Conservation (phyloP, 768 basidiomycete genomes). For the Pleurotus citrinopileatus region DNA sequence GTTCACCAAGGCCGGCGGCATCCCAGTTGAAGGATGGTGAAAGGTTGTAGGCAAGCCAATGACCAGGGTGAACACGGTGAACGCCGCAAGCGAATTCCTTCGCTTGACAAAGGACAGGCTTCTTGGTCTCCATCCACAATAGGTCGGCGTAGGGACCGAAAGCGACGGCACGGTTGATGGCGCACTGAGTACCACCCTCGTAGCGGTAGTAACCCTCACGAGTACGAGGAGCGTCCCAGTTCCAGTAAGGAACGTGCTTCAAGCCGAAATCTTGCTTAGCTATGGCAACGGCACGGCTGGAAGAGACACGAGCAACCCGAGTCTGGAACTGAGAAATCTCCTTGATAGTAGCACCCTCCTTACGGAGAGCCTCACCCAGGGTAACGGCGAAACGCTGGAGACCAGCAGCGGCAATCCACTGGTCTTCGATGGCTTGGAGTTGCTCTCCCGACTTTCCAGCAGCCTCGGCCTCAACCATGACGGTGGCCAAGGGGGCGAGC, state of each 20-base stretch:
- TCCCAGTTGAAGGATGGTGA: constrained; percentile 95
- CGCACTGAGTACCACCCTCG: constrained; percentile 94
- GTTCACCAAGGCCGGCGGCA: constrained; percentile 82
- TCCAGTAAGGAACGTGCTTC: constrained; percentile 77
- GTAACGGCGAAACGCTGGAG: constrained; percentile 76
- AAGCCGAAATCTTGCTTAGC: constrained; percentile 81
- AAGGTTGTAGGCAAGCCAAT: constrained; percentile 97
- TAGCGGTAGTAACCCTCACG: constrained; percentile 97
- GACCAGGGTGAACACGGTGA: constrained; percentile 74
- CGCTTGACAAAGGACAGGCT: constrained; percentile 89
- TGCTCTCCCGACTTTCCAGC: constrained; percentile 75
- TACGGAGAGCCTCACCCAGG: constrained; percentile 64
- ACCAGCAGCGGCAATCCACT: constrained; percentile 78
- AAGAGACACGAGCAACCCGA: constrained; percentile 66
- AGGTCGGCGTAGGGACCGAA: constrained; percentile 94
- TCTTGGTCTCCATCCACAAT: constrained; percentile 97
- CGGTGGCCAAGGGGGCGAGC: constrained; percentile 65
- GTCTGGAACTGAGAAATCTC: constrained; percentile 60
- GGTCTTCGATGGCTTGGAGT: constrained; percentile 85
- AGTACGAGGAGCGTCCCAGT: constrained; percentile 93
- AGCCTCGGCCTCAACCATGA: constrained; percentile 85
- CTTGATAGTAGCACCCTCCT: constrained; percentile 48
- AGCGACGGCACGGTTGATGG: constrained; percentile 86
- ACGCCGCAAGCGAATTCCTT: constrained; percentile 90
- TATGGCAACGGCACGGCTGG: constrained; percentile 65